A percentile compares a stretch with the other conserved stretches of the same genome.
These are phyloP conservation scores for Astrothelium macrocarpum DNA, from an alignment of 495 filamentous ascomycete genomes.

Conservation along the genomic window DNA sequence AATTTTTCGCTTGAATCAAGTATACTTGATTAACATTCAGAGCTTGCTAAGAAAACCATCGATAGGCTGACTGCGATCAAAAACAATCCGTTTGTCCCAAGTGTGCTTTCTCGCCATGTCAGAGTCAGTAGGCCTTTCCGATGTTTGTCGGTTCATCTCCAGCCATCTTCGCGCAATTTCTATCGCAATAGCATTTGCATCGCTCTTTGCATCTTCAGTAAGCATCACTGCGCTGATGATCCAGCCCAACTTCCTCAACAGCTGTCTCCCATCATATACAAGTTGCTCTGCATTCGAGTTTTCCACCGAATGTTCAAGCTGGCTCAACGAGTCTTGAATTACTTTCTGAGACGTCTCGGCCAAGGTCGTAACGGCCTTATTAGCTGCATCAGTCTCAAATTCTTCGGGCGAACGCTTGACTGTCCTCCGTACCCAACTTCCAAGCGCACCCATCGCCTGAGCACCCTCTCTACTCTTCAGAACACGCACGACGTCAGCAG, in stretches of 20 bases:
- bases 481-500: slow-evolving; percentile 51
- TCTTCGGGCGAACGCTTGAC: neutral
- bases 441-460: slow-evolving; percentile 35
- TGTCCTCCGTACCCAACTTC: slow-evolving; percentile 24
- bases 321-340: slow-evolving; percentile 6
- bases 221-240: slow-evolving; percentile 23
- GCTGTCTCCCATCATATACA: slow-evolving; percentile 16
- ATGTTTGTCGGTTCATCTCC: neutral
- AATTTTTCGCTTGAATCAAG: too few relatives aligned
- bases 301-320: slow-evolving; percentile 8
- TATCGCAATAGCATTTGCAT: slow-evolving; percentile 18
- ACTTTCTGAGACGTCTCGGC: neutral
- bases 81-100: neutral
- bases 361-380: neutral
- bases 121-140: neutral
- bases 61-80: neutral
- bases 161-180: slow-evolving; percentile 21
- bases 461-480: slow-evolving; percentile 36
- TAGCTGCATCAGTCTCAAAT: neutral
- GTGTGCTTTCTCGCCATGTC: neutral
- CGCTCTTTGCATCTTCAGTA: slow-evolving; percentile 22
- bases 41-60: neutral
- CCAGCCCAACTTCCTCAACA: slow-evolving; percentile 19
- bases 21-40: too few relatives aligned
- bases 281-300: slow-evolving; percentile 16